Percentiles rank a stretch among this genome's conserved stretches.
These are phyloP conservation scores for Xerocomus amazonicus DNA, from an alignment of 1,284 basidiomycete genomes.

Conservation along the genomic window DNA sequence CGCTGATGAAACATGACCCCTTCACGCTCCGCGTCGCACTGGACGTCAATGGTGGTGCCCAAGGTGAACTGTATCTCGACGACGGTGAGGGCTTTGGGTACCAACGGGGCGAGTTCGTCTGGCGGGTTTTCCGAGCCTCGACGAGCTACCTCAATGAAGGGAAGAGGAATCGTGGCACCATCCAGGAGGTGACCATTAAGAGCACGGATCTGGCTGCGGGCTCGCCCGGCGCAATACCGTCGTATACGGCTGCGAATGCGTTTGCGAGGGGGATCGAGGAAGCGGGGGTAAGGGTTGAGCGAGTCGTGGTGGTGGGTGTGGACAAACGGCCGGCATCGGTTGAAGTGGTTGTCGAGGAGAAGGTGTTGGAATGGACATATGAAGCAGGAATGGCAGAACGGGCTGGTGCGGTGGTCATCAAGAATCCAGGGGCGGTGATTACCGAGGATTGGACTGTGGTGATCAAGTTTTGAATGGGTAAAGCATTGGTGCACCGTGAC, in stretches of 20 bases:
- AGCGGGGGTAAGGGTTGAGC: slow-evolving; percentile 71
- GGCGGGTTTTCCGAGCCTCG: slow-evolving; percentile 70
- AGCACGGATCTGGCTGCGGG: slow-evolving; percentile 52
- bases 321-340: slow-evolving; percentile 52
- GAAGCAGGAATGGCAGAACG: slow-evolving; percentile 47
- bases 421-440: slow-evolving; percentile 72
- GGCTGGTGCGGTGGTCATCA: slow-evolving; percentile 65
- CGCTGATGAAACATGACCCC: slow-evolving; percentile 88
- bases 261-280: slow-evolving; percentile 61
- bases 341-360: slow-evolving; percentile 51
- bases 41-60: slow-evolving; percentile 60
- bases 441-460: slow-evolving; percentile 70
- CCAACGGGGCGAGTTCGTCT: slow-evolving; percentile 77
- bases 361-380: slow-evolving; percentile 38
- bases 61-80: slow-evolving; percentile 91
- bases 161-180: slow-evolving; percentile 21
- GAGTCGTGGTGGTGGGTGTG: slow-evolving; percentile 76
- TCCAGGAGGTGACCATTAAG: slow-evolving; percentile 44
- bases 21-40: slow-evolving; percentile 90
- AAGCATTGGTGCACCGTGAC: too few relatives aligned
- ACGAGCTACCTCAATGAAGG: slow-evolving; percentile 23
- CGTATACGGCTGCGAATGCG: slow-evolving; percentile 54
- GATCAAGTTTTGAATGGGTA: slow-evolving; percentile 26
- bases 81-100: slow-evolving; percentile 88
- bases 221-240: slow-evolving; percentile 45